Conservation (phyloP, 768 basidiomycete species). For the Pulveroboletus sp. region DNA sequence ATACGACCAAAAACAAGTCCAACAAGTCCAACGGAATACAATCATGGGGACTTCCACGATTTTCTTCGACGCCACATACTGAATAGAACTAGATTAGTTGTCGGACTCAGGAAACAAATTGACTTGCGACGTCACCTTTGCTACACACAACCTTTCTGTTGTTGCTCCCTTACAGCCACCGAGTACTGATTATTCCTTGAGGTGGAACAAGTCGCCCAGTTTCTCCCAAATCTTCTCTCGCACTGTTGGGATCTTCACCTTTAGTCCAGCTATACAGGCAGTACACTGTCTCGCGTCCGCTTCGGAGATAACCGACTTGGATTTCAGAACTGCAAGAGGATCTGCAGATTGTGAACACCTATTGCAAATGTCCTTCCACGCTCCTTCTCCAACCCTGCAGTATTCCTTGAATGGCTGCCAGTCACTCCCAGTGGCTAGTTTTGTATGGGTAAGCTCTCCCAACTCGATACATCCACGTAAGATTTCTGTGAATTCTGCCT, state of each 20-base stretch:
- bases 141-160: too few species aligned
- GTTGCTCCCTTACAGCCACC: too few species aligned
- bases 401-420: too few species aligned
- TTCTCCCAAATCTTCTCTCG: conserved; percentile 4
- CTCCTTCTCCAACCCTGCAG: neutral
- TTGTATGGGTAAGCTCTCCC: neutral
- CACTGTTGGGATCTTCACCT: neutral
- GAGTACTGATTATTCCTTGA: neutral
- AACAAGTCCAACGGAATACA: too few species aligned
- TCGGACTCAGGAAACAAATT: too few species aligned
- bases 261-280: neutral
- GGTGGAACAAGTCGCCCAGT: conserved; percentile 5
- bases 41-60: too few species aligned
- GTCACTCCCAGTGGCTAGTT: too few species aligned
- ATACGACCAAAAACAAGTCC: too few species aligned
- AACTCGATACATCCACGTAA: neutral
- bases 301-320: neutral
- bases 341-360: conserved; percentile 1
- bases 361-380: neutral
- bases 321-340: conserved; percentile 2
- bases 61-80: too few species aligned
- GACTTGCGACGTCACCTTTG: too few species aligned
- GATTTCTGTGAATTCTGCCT: neutral
- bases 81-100: too few species aligned
- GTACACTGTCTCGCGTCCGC: rapidly evolving